phyloP scores from a whole-genome alignment of 805 yeast genomes.

The Saturnispora bothae region DNA sequence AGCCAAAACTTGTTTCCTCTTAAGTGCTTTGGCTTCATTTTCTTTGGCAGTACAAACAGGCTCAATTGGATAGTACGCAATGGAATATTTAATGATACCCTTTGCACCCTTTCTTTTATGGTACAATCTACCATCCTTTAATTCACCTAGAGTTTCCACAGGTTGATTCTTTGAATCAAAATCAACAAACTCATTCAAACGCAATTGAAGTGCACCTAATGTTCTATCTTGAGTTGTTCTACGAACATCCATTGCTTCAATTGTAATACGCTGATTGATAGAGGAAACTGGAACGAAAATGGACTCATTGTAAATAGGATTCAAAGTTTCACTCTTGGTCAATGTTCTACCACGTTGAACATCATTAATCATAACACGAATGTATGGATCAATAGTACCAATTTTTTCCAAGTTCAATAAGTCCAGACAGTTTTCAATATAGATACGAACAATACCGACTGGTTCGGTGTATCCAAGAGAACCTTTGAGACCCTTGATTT shows the following conservation, averaged over 20 bases:
- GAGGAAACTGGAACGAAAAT: slow-evolving; percentile 76
- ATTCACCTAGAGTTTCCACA: slow-evolving; percentile 45
- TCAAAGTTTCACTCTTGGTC: slow-evolving; percentile 49
- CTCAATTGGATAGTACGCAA: slow-evolving; percentile 75
- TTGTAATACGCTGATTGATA: slow-evolving; percentile 66
- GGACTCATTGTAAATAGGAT: slow-evolving; percentile 81
- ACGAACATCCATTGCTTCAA: slow-evolving; percentile 92
- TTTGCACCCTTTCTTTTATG: slow-evolving; percentile 66
- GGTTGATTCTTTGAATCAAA: slow-evolving; percentile 56
- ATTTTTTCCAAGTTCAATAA: slow-evolving; percentile 78
- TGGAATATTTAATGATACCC: slow-evolving; percentile 64
- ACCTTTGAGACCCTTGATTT: slow-evolving; percentile 53
- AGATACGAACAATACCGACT: slow-evolving; percentile 78
- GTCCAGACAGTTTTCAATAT: slow-evolving; percentile 58
- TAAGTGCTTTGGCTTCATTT: slow-evolving; percentile 39
- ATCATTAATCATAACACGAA: slow-evolving; percentile 69
- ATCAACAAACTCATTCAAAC: slow-evolving; percentile 54
- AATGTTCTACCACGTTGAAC: slow-evolving; percentile 68
- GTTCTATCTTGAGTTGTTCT: slow-evolving; percentile 71
- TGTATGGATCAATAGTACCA: slow-evolving; percentile 90
- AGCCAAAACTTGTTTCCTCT: slow-evolving; percentile 18
- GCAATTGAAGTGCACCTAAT: slow-evolving; percentile 71
- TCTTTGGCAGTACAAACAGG: slow-evolving; percentile 76
- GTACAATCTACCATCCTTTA: slow-evolving; percentile 52
- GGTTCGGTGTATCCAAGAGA: slow-evolving; percentile 86